Evolutionary conservation across 2,329 filamentous ascomycete species (phyloP).

Genomic region (Cladosporium halotolerans): DNA sequence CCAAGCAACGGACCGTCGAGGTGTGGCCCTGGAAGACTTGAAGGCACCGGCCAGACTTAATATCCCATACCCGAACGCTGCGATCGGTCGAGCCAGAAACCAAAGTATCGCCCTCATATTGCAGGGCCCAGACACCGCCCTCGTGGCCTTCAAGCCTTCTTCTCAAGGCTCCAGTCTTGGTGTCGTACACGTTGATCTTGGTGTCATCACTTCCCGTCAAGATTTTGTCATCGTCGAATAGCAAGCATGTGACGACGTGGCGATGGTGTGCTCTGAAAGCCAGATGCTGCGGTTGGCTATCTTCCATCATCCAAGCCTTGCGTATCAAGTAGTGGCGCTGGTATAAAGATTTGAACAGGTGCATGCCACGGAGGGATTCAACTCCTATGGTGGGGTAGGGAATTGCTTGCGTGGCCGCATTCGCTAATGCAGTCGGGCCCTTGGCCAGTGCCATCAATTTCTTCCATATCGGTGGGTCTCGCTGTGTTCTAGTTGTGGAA

Average conservation of each 20-base stretch:
- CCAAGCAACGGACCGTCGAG: constrained; percentile 89
- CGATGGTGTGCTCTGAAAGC: constrained; percentile 94
- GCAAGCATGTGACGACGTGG: constrained; percentile 94
- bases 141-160: constrained; percentile 88
- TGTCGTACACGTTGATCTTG: constrained; percentile 96
- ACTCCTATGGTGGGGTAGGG: constrained; percentile 77
- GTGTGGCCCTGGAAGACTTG: constrained; percentile 98
- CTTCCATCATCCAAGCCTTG: constrained; percentile 80
- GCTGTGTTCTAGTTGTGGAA: constrained; percentile 1
- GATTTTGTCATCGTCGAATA: constrained; percentile 98
- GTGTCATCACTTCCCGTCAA: constrained; percentile 96
- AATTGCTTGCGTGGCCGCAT: constrained; percentile 73
- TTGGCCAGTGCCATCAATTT: constrained; percentile 54
- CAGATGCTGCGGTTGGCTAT: constrained; percentile 79
- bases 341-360: constrained; percentile 94
- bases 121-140: constrained; percentile 93
- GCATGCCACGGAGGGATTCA: constrained; percentile 70
- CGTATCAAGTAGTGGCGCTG: constrained; percentile 87
- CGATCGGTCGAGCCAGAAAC: constrained; percentile 95
- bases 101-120: constrained; percentile 90
- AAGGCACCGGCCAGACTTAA: constrained; percentile 83
- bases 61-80: constrained; percentile 99
- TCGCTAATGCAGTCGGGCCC: constrained; percentile 80
- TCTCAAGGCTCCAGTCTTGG: constrained; percentile 80
- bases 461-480: constrained; percentile 36